phyloP scores from a whole-genome alignment of 352 stramenopile genomes.

The Phytopythium helicoides region DNA sequence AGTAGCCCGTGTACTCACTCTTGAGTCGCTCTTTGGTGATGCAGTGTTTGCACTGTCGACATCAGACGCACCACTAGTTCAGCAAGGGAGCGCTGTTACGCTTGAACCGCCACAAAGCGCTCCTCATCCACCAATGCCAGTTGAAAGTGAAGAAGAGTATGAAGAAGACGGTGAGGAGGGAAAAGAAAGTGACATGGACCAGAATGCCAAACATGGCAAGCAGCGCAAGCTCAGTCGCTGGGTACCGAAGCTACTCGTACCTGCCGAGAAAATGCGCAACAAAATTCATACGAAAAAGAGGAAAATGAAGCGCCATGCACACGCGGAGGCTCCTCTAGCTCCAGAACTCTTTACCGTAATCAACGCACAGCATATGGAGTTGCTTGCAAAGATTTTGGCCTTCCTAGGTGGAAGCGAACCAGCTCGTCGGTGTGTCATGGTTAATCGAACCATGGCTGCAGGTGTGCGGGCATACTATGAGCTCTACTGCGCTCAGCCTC shows the following conservation, averaged over 20 bases:
- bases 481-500: constrained; percentile 30
- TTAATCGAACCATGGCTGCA: constrained; percentile 31
- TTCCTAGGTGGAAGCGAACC: constrained; percentile 36
- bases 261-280: constrained; percentile 28
- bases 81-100: not conserved
- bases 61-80: no score
- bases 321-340: constrained; percentile 1
- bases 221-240: constrained; percentile 20
- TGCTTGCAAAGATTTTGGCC: constrained; percentile 32
- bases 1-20: no score
- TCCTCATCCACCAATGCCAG: not conserved
- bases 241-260: constrained; percentile 47
- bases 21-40: no score
- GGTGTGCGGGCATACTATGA: constrained; percentile 39
- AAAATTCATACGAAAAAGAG: constrained; percentile 33
- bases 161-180: constrained; percentile 5
- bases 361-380: constrained; percentile 10
- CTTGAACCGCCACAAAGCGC: not conserved
- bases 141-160: constrained; percentile 15
- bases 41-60: no score
- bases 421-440: constrained; percentile 18
- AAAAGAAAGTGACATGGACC: constrained; percentile 9
- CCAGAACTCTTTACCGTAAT: constrained; percentile 22
- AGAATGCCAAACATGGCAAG: not conserved
- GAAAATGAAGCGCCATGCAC: constrained; percentile 1